These are phyloP conservation scores for Trichoderma asperellum DNA, from an alignment of 2,329 filamentous ascomycete genomes.

Conservation along the genomic window DNA sequence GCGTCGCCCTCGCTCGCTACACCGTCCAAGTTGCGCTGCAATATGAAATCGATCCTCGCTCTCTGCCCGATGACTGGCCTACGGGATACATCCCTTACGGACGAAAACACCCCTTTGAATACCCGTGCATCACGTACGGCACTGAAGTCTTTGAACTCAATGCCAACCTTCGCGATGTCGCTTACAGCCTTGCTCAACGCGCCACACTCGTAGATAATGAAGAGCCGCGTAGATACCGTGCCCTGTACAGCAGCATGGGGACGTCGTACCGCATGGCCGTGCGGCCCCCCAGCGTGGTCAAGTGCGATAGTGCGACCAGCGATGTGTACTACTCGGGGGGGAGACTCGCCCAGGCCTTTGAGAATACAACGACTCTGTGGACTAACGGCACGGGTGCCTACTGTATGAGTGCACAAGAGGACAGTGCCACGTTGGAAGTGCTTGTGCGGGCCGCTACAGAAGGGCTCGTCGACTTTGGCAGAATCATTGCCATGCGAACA, in stretches of 20 bases:
- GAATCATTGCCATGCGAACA: constrained; percentile 70
- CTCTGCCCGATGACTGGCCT: constrained; percentile 65
- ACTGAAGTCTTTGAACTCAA: constrained; percentile 73
- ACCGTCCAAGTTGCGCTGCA: constrained; percentile 75
- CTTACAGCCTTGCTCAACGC: constrained; percentile 53
- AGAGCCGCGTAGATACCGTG: constrained; percentile 57
- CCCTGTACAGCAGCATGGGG: constrained; percentile 52
- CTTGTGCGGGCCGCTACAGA: constrained; percentile 62
- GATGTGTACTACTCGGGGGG: constrained; percentile 73
- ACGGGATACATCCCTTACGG: constrained; percentile 73
- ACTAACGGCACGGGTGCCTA: constrained; percentile 71
- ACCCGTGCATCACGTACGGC: constrained; percentile 64
- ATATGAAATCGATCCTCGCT: constrained; percentile 73
- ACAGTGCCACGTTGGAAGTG: constrained; percentile 70
- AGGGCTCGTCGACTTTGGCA: constrained; percentile 65
- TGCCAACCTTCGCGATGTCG: constrained; percentile 58
- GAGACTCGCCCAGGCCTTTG: constrained; percentile 65
- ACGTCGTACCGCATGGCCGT: constrained; percentile 48
- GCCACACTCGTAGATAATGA: constrained; percentile 58
- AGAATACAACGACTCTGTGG: constrained; percentile 64
- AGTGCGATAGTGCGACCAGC: constrained; percentile 70
- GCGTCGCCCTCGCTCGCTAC: constrained; percentile 70
- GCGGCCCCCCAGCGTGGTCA: constrained; percentile 57
- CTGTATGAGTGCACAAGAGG: constrained; percentile 74
- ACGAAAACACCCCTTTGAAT: constrained; percentile 55